Base-by-base conservation (phyloP, 2,329 filamentous ascomycete genomes). In the Emergomyces africanus region DNA sequence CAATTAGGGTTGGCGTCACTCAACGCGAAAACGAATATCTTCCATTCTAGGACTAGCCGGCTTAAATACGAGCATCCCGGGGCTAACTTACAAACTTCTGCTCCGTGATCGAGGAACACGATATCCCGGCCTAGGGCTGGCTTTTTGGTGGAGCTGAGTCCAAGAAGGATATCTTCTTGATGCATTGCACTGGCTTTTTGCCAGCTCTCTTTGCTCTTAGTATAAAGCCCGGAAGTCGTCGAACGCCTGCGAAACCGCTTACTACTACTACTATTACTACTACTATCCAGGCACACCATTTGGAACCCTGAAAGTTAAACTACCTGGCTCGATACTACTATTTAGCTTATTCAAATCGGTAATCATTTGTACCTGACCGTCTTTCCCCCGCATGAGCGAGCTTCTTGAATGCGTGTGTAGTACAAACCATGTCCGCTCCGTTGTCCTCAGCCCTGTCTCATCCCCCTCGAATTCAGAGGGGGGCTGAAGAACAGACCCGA, bases 11-110 rank as follows among this genome's bases (percentile, higher is more conserved):
- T 15, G 35, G 35, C n/a, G 46, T 54, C 18, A 23, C 54, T 5
- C n/a, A 49, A 37, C n/a, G 28, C 30, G 55, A 55, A 58, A 59
- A 62, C 61, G 58, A 60, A 59, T 35, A 41, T 37, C 53, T 62
- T 25, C 61, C 57, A 14, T 20, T 53, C 48, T 44, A 15, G 54
- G 59, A 46, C 53, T 61, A 62, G 59, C 39, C 35, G 30, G 14
- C 3, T n/a, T 25, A 42, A 54, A 23, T 23, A 30, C 30, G 30
- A 30, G 6, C 30, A 6, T 6, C 30, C 30, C n/a, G n/a, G n/a
- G n/a, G n/a, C n/a, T n/a, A n/a, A n/a, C n/a, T n/a, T n/a, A n/a
- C n/a, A n/a, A n/a, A n/a, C n/a, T n/a, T n/a, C n/a, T n/a, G n/a
- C n/a, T n/a, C n/a, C n/a, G n/a, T 30, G 30, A 30, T 30, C 30